Evolutionary conservation across 2,329 filamentous ascomycete species (phyloP).

Genomic region (Penicillium sp.): DNA sequence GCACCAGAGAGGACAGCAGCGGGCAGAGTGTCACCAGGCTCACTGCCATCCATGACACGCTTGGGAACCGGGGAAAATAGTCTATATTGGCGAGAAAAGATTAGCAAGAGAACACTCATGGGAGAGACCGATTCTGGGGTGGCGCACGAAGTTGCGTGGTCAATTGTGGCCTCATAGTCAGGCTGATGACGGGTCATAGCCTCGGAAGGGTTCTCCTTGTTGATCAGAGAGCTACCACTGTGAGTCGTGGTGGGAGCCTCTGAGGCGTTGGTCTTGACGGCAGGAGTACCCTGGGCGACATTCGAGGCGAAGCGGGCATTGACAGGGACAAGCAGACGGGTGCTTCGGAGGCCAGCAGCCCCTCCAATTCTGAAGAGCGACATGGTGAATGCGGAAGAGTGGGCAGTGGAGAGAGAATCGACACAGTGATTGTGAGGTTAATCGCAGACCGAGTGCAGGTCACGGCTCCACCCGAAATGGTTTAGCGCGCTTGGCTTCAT

Average conservation of each 20-base stretch:
- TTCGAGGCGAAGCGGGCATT: slow-evolving; percentile 43
- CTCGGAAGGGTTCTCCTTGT: slow-evolving; percentile 51
- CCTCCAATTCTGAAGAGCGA: slow-evolving; percentile 62
- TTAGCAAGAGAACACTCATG: slow-evolving; percentile 26
- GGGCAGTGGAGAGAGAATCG: slow-evolving; percentile 28
- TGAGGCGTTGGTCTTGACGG: slow-evolving; percentile 52
- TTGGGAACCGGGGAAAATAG: slow-evolving; percentile 89
- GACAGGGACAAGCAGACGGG: slow-evolving; percentile 30
- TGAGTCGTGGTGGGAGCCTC: slow-evolving; percentile 45
- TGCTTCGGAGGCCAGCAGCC: slow-evolving; percentile 34
- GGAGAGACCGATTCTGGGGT: not conserved
- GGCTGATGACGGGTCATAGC: slow-evolving; percentile 66
- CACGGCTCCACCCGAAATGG: slow-evolving; percentile 34
- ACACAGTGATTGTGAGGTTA: slow-evolving; percentile 31
- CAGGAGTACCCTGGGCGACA: slow-evolving; percentile 49
- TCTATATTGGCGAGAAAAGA: slow-evolving; percentile 48
- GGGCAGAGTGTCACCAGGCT: slow-evolving; percentile 70
- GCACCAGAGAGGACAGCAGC: slow-evolving; percentile 89
- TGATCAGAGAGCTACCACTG: slow-evolving; percentile 49
- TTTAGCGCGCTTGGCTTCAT: slow-evolving; percentile 36
- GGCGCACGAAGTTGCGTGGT: slow-evolving; percentile 87
- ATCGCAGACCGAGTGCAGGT: slow-evolving; percentile 33
- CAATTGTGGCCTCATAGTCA: slow-evolving; percentile 76
- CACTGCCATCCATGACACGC: slow-evolving; percentile 85
- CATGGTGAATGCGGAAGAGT: slow-evolving; percentile 51